phyloP scores from a whole-genome alignment of 2,329 filamentous ascomycete species.

The Chrysoporthe deuterocubensis region DNA sequence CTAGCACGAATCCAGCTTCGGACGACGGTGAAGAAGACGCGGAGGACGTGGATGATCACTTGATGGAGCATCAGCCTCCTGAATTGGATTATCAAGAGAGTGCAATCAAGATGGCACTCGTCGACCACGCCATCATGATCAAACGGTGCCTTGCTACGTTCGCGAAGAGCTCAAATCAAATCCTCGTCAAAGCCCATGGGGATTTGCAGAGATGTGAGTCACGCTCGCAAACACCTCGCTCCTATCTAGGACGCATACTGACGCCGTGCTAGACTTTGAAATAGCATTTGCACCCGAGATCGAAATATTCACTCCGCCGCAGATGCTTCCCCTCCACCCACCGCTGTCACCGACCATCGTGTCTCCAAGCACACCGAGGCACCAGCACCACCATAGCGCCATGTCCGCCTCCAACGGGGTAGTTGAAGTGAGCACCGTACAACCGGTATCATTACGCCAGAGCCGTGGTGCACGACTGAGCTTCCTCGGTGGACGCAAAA shows the following conservation, averaged over 20 bases:
- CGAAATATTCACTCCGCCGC: constrained; percentile 60
- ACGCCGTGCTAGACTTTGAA: constrained; percentile 59
- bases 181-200: constrained; percentile 58
- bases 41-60: constrained; percentile 47
- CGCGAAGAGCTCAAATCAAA: constrained; percentile 64
- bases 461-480: constrained; percentile 59
- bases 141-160: constrained; percentile 79
- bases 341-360: constrained; percentile 54
- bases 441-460: constrained; percentile 55
- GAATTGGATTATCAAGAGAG: constrained; percentile 68
- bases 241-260: constrained; percentile 12
- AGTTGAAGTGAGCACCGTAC: constrained; percentile 56
- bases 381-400: constrained; percentile 39
- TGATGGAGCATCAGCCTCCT: constrained; percentile 51
- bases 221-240: neutral
- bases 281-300: constrained; percentile 68
- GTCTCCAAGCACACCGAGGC: constrained; percentile 35
- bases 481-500: constrained; percentile 60
- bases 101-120: constrained; percentile 80
- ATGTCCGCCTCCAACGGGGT: constrained; percentile 40
- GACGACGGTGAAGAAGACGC: constrained; percentile 47
- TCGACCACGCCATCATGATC: constrained; percentile 88
- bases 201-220: constrained; percentile 69
- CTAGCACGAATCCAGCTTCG: constrained; percentile 48
- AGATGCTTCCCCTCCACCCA: constrained; percentile 46